Base-by-base conservation (phyloP, 2,329 filamentous ascomycete species). In the Pseudogymnoascus sp. region DNA sequence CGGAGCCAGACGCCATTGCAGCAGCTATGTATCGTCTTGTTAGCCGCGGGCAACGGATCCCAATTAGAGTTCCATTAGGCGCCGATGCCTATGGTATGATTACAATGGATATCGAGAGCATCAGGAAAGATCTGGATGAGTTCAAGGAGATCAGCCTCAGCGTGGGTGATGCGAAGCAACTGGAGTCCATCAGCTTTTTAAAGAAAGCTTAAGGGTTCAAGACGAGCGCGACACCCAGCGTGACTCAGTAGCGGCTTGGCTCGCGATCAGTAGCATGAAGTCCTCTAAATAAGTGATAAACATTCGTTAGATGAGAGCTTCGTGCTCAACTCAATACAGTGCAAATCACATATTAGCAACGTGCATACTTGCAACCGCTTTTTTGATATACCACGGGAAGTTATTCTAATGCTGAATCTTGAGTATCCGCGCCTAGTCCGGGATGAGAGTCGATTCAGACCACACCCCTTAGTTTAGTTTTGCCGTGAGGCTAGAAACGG, bases 31-130 rank as follows among this genome's bases (percentile, higher is more conserved):
- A 74, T 39, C 31, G 61, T 1, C 39, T 78, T 23, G 74, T 73
- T 0, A 74, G 68, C 39, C 67, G 71, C 0, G 74, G 73, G 0
- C 55, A 71, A 41, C 64, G 68, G 6, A 72, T 80, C 16, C 77
- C 78, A 2, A 66, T 80, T 38, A 71, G 77, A 4, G 66, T 79
- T 31, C 77, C 78, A 1, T 66, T 80, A 0, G 78, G 78, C 3
- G 63, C 70, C 8, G 75, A 76, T 60, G 68, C 75, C 12, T 78
- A 71, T 67, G 66, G 68, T 6, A 68, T 76, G 61, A 69, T 77
- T 59, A 69, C 65, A 58, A 62, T 35, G 29, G 74, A 75, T 41
- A 39, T 73, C 1, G 73, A 75, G 11, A 65, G 61, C 37, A 66
- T 66, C 16, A 69, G 70, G 62, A 69, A 66, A 31, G 71, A 72